These are phyloP conservation scores for Nicotiana rustica DNA, from an alignment of 305 asterid genomes.

Conservation along the genomic window DNA sequence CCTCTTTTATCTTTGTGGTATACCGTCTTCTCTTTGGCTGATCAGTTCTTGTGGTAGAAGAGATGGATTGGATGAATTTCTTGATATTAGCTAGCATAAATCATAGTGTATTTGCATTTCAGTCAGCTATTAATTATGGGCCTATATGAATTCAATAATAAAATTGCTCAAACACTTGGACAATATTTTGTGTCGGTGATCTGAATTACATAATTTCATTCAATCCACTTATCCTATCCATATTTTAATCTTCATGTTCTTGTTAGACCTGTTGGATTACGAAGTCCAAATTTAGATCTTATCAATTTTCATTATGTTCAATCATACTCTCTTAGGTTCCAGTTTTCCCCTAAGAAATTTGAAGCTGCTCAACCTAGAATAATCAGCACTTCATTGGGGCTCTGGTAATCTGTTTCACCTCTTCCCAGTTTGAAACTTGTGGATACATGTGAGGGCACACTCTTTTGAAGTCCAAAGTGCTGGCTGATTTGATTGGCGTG, in stretches of 20 bases:
- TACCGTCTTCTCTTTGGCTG: background rate
- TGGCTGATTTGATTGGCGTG: no score
- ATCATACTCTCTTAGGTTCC: background rate
- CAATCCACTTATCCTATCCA: background rate
- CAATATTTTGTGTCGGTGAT: background rate
- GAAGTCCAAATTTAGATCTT: background rate
- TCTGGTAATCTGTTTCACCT: background rate
- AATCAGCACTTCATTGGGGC: background rate
- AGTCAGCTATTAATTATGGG: background rate
- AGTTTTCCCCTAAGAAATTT: background rate
- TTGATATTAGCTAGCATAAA: slow-evolving; percentile 11
- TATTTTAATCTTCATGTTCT: background rate
- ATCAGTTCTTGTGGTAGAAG: background rate
- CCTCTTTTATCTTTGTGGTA: slow-evolving; percentile 19
- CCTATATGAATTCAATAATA: background rate
- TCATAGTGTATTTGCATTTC: slow-evolving; percentile 1
- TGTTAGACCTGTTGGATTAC: background rate
- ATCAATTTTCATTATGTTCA: background rate
- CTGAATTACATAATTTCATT: background rate
- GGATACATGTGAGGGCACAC: background rate
- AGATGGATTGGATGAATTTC: background rate
- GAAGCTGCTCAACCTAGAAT: background rate
- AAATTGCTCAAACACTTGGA: background rate
- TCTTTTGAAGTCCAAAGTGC: background rate
- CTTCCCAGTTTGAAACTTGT: background rate